phyloP scores from a whole-genome alignment of 1,284 basidiomycete genomes.

The Sparassis latifolia region DNA sequence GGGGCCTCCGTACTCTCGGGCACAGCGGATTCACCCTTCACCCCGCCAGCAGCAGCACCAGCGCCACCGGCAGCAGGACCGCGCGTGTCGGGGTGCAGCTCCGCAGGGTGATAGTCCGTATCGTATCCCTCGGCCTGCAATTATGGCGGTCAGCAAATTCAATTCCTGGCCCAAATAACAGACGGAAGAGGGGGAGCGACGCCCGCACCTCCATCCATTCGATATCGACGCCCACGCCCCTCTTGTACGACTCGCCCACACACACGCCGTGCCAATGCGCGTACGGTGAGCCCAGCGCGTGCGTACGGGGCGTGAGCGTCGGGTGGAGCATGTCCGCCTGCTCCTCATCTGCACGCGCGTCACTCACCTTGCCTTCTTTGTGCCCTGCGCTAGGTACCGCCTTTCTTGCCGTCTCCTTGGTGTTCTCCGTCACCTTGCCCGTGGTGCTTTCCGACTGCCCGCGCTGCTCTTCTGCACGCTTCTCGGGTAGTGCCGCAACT shows the following conservation, averaged over 20 bases:
- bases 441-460: not conserved
- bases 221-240: constrained; percentile 13
- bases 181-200: not conserved
- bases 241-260: constrained; percentile 12
- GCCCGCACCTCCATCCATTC: constrained; percentile 3
- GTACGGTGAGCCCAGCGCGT: constrained; percentile 18
- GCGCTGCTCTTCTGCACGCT: constrained; percentile 9
- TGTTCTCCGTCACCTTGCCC: constrained; percentile 1
- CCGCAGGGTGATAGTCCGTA: constrained; percentile 25
- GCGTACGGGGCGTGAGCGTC: constrained; percentile 16
- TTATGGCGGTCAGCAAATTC: not conserved
- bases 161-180: not conserved
- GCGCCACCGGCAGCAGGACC: not conserved
- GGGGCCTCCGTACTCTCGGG: constrained; percentile 8
- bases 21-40: constrained; percentile 3
- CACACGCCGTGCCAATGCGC: constrained; percentile 16
- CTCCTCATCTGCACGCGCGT: not conserved
- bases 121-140: constrained; percentile 20
- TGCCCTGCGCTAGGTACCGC: not conserved
- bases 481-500: constrained; percentile 24
- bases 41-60: not conserved
- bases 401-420: not conserved
- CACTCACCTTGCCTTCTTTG: constrained; percentile 1
- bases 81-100: constrained; percentile 16
- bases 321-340: constrained; percentile 11